These are phyloP conservation scores for Trichocladium uniseriatum DNA, from an alignment of 495 filamentous ascomycete genomes.

Conservation along the genomic window DNA sequence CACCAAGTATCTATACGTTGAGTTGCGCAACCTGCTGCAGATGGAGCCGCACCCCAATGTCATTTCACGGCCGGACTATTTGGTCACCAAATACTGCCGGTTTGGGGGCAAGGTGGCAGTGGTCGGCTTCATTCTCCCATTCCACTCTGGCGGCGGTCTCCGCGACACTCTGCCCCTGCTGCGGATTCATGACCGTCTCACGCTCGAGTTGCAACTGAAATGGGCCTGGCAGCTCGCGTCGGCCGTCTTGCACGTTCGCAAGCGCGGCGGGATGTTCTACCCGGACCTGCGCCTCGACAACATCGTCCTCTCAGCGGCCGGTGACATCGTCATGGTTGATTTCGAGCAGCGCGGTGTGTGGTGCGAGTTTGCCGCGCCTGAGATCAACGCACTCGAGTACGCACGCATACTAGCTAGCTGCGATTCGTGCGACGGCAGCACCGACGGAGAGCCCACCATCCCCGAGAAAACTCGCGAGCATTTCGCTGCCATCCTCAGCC, in stretches of 20 bases:
- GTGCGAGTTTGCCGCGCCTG: slow-evolving; percentile 42
- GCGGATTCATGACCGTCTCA: slow-evolving; percentile 30
- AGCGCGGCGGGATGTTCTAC: slow-evolving; percentile 34
- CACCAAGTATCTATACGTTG: slow-evolving; percentile 40
- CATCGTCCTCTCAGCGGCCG: slow-evolving; percentile 32
- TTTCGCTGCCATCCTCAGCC: slow-evolving; percentile 27
- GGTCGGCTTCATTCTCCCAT: slow-evolving; percentile 38
- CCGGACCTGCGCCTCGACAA: slow-evolving; percentile 44
- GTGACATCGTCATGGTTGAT: slow-evolving; percentile 40
- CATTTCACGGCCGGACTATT: slow-evolving; percentile 32
- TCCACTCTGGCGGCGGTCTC: slow-evolving; percentile 33
- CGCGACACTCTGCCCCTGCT: slow-evolving; percentile 35
- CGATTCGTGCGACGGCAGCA: slow-evolving; percentile 14
- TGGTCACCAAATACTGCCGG: slow-evolving; percentile 37
- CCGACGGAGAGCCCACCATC: slow-evolving; percentile 13
- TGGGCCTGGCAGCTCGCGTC: slow-evolving; percentile 38
- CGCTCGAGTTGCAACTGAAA: slow-evolving; percentile 28
- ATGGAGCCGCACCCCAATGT: slow-evolving; percentile 36
- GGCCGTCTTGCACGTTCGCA: slow-evolving; percentile 32
- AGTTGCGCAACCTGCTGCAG: slow-evolving; percentile 36
- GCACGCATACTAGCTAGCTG: slow-evolving; percentile 30
- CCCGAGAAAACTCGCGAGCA: slow-evolving; percentile 23
- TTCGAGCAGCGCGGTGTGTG: slow-evolving; percentile 46
- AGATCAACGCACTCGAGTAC: slow-evolving; percentile 42
- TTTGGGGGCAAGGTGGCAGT: slow-evolving; percentile 39